Conservation (phyloP, 163 green algal genomes). For the Chlamydomonas reinhardtii region DNA sequence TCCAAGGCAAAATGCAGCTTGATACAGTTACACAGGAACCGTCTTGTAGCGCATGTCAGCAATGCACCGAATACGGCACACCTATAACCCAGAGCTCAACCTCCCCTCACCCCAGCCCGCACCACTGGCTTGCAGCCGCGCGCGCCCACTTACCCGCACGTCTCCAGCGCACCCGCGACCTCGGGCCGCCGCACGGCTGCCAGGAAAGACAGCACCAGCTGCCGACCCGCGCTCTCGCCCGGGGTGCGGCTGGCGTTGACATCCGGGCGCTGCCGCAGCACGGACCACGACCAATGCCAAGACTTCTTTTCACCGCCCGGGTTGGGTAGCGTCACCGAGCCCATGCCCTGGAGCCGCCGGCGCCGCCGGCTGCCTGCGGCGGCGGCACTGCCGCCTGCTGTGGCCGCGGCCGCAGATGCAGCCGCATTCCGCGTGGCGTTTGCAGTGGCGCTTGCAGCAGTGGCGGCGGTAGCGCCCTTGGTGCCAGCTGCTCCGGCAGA, state of each 20-base stretch:
- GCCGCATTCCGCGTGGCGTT: too few relatives aligned
- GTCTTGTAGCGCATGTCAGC: too few relatives aligned
- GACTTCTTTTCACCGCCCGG: too few relatives aligned
- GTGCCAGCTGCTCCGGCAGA: too few relatives aligned
- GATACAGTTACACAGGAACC: too few relatives aligned
- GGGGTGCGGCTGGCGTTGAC: neutral
- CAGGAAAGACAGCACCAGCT: constrained; percentile 17
- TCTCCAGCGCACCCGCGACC: constrained; percentile 1
- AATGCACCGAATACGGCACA: too few relatives aligned
- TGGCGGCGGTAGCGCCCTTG: too few relatives aligned
- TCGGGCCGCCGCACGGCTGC: neutral
- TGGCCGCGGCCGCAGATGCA: neutral
- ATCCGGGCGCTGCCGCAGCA: neutral
- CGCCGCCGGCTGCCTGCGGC: neutral
- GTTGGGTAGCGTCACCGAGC: neutral
- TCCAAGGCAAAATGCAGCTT: too few relatives aligned
- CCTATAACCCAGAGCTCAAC: too few relatives aligned
- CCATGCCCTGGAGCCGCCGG: too few relatives aligned
- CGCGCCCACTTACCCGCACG: neutral
- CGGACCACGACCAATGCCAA: neutral
- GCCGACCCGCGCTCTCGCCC: neutral
- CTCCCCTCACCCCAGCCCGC: too few relatives aligned
- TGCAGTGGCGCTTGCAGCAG: too few relatives aligned
- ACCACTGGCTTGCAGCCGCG: neutral
- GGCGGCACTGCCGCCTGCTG: neutral